These are phyloP conservation scores for Phytophthora pluvialis DNA, from an alignment of 352 stramenopile genomes.

Conservation along the genomic window DNA sequence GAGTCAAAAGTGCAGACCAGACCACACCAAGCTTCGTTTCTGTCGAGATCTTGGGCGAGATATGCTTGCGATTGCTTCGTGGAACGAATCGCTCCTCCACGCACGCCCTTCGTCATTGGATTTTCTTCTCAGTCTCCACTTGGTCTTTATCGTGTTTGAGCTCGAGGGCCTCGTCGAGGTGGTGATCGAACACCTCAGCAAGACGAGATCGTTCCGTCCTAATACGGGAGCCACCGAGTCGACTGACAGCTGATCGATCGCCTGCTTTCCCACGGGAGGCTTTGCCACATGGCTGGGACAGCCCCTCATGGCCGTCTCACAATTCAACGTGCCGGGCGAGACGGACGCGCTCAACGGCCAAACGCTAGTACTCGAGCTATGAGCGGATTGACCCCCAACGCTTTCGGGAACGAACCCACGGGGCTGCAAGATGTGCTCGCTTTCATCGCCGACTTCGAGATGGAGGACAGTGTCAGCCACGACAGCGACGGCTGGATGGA, in stretches of 20 bases:
- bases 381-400: constrained; percentile 26
- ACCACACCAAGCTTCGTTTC: background rate
- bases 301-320: constrained; percentile 12
- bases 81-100: too few species aligned
- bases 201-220: constrained; percentile 1
- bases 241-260: constrained; percentile 19
- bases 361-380: background rate
- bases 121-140: constrained; percentile 30
- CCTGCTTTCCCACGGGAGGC: constrained; percentile 6
- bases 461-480: constrained; percentile 26
- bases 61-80: background rate
- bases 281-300: constrained; percentile 29
- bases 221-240: background rate
- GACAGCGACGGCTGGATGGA: constrained; percentile 16
- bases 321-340: constrained; percentile 22
- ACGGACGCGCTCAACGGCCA: background rate
- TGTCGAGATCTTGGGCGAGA: constrained; percentile 3
- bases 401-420: constrained; percentile 15
- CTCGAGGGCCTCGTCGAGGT: background rate
- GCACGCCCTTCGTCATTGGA: constrained; percentile 3
- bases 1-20: too few species aligned
- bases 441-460: constrained; percentile 40
- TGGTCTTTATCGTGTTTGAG: constrained; percentile 7
- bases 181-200: constrained; percentile 8
- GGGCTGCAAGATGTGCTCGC: constrained; percentile 38